Conservation (phyloP, 441 rosid species). For the Erodium trifolium region DNA sequence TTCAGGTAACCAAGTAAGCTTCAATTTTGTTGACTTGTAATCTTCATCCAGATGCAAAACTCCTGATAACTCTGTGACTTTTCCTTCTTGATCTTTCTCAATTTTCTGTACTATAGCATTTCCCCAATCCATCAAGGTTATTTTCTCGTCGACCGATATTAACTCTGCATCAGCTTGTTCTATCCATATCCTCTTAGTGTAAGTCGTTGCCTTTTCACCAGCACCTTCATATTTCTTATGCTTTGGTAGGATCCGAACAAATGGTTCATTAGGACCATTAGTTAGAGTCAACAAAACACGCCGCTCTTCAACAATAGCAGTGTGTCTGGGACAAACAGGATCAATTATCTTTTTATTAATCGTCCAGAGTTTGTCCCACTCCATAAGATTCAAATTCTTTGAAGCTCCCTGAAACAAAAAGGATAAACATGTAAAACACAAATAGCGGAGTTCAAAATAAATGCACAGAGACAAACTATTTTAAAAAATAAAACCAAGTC, state of each 20-base stretch:
- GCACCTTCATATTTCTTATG: conserved; percentile 89
- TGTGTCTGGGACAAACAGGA: conserved; percentile 93
- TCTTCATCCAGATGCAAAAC: conserved; percentile 81
- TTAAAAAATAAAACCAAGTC: no score
- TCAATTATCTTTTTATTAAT: conserved; percentile 85
- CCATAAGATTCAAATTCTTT: conserved; percentile 83
- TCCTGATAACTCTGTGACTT: conserved; percentile 47
- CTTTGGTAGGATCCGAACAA: conserved; percentile 69
- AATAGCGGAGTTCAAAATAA: no score
- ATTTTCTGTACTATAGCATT: conserved; percentile 79
- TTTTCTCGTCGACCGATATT: conserved; percentile 61
- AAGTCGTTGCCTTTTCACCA: conserved; percentile 88
- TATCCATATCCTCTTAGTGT: conserved; percentile 63
- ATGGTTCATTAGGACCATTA: conserved; percentile 63
- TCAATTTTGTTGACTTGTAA: conserved; percentile 82
- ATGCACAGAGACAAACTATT: no score
- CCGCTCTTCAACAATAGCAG: conserved; percentile 66
- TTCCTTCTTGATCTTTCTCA: conserved; percentile 52
- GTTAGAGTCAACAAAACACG: conserved; percentile 51
- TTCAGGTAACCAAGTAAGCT: conserved; percentile 89
- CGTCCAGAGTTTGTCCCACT: conserved; percentile 95
- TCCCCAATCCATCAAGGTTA: conserved; percentile 96
- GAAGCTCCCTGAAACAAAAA: conserved; percentile 59
- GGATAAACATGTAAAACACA: not conserved
- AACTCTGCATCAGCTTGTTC: conserved; percentile 67